Evolutionary conservation across 306 rosid species (phyloP).

Genomic region (Albizia julibrissin): DNA sequence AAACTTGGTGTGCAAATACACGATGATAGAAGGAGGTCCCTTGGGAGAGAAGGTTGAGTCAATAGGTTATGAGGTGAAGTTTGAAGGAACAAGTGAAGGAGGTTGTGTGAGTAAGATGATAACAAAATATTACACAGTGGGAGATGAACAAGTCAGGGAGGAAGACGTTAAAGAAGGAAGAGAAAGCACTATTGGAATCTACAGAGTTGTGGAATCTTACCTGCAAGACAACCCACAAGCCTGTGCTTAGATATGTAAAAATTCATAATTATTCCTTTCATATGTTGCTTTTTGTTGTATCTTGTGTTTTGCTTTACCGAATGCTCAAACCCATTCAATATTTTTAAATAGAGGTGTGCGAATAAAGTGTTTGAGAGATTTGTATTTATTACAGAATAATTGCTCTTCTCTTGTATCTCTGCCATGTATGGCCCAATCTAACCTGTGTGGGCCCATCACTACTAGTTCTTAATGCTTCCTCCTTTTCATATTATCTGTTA

Average conservation of each 20-base stretch:
- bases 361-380: neutral
- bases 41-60: constrained; percentile 71
- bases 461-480: too few relatives aligned
- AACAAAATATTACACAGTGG: constrained; percentile 58
- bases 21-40: constrained; percentile 77
- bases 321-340: constrained; percentile 29
- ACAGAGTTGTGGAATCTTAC: constrained; percentile 66
- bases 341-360: constrained; percentile 23
- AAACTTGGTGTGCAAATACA: constrained; percentile 64
- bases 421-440: neutral
- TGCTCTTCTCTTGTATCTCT: neutral
- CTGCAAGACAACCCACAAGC: constrained; percentile 64
- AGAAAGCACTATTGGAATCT: constrained; percentile 65
- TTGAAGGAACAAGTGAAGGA: constrained; percentile 65
- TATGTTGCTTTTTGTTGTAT: neutral
- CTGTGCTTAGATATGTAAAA: constrained; percentile 32
- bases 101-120: constrained; percentile 62
- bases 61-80: constrained; percentile 66
- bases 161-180: constrained; percentile 69
- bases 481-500: neutral
- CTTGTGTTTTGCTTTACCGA: neutral
- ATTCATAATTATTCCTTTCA: neutral
- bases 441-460: neutral
- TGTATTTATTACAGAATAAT: neutral
- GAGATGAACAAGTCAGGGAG: constrained; percentile 51